Evolutionary conservation across 2,329 filamentous ascomycete species (phyloP).

Genomic region (Rachicladosporium sp.): DNA sequence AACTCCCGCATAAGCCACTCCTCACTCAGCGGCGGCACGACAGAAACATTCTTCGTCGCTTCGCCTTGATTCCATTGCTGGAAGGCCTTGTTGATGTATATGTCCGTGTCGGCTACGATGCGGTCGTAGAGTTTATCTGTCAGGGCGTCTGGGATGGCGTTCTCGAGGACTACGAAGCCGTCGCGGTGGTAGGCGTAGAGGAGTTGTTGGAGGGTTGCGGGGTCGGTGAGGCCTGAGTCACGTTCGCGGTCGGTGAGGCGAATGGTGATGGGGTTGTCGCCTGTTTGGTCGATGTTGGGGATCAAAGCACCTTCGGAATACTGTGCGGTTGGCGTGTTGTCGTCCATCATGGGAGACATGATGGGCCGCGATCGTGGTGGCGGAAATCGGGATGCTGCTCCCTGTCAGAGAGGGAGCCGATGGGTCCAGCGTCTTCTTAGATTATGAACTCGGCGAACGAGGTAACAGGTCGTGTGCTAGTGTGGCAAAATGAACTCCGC

Average conservation of each 20-base stretch:
- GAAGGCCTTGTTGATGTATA: slow-evolving; percentile 6
- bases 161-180: slow-evolving; percentile 23
- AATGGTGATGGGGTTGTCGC: slow-evolving; percentile 6
- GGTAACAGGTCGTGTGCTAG: too few relatives aligned
- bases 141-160: slow-evolving; percentile 14
- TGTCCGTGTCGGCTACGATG: slow-evolving; percentile 10
- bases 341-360: not conserved
- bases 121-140: slow-evolving; percentile 10
- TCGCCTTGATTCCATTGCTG: slow-evolving; percentile 13
- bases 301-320: slow-evolving; percentile 6
- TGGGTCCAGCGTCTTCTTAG: too few relatives aligned
- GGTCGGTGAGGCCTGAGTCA: slow-evolving; percentile 2
- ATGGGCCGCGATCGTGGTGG: too few relatives aligned
- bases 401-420: too few relatives aligned
- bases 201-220: slow-evolving; percentile 7
- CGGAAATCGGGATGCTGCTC: too few relatives aligned
- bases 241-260: slow-evolving; percentile 7
- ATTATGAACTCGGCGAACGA: too few relatives aligned
- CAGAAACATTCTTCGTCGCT: slow-evolving; percentile 10
- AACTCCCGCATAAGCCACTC: slow-evolving; percentile 11
- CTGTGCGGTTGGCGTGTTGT: not conserved
- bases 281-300: slow-evolving; percentile 5
- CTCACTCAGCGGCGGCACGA: slow-evolving; percentile 9
- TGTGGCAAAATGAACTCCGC: too few relatives aligned
- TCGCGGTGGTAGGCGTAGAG: slow-evolving; percentile 16